phyloP scores from a whole-genome alignment of 2,329 filamentous ascomycete genomes.

The Colletotrichum limetticola region DNA sequence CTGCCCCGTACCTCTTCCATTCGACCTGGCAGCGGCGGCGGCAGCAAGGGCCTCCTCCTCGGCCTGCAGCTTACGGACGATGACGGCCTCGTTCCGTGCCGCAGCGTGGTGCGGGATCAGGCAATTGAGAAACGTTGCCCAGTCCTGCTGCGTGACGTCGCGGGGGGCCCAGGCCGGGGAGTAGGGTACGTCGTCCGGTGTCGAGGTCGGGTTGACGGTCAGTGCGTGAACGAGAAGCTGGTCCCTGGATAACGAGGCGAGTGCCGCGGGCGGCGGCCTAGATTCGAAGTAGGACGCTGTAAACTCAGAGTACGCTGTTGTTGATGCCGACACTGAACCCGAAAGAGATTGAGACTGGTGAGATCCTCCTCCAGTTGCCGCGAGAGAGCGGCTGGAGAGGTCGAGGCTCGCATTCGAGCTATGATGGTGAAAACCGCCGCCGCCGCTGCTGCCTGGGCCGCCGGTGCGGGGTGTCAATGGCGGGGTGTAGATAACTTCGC shows the following conservation, averaged over 20 bases:
- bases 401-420: constrained; percentile 12
- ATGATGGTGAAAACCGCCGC: neutral
- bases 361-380: constrained; percentile 4
- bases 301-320: constrained; percentile 39
- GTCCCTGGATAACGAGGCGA: constrained; percentile 12
- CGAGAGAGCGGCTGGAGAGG: constrained; percentile 22
- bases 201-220: constrained; percentile 46
- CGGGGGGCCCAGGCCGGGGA: constrained; percentile 49
- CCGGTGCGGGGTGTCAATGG: constrained; percentile 57
- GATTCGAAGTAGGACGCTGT: constrained; percentile 59
- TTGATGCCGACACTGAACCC: neutral
- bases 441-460: constrained; percentile 30
- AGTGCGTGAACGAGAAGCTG: constrained; percentile 46
- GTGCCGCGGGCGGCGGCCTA: constrained; percentile 46
- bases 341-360: neutral
- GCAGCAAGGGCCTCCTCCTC: constrained; percentile 46
- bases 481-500: constrained; percentile 62
- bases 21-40: constrained; percentile 28
- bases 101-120: constrained; percentile 61
- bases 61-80: constrained; percentile 59
- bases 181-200: constrained; percentile 57
- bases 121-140: constrained; percentile 69
- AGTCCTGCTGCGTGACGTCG: constrained; percentile 64
- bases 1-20: constrained; percentile 14
- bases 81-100: constrained; percentile 56